Evolutionary conservation across 257 asterid genomes (phyloP).

Genomic region (Hygrophila difformis): DNA sequence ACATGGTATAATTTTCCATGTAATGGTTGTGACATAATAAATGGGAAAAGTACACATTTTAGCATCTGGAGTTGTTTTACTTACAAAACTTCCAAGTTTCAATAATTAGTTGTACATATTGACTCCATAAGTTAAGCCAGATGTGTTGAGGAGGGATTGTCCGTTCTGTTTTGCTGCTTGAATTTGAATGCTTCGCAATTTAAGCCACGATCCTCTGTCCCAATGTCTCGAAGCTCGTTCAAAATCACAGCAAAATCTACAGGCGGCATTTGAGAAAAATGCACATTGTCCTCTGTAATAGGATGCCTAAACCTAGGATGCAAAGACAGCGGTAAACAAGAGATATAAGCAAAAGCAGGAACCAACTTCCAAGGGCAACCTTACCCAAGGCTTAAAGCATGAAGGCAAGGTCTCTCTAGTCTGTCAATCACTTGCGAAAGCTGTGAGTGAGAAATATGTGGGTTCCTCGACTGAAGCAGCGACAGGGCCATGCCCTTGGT

Average conservation of each 20-base stretch:
- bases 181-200: neutral
- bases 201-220: no score
- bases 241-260: constrained; percentile 63
- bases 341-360: constrained; percentile 8
- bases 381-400: constrained; percentile 77
- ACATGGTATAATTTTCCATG: no score
- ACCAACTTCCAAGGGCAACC: neutral
- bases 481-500: constrained; percentile 78
- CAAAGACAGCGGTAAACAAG: no score
- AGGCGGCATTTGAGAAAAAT: constrained; percentile 72
- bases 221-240: constrained; percentile 47
- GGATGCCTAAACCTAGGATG: constrained; percentile 70
- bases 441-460: constrained; percentile 31
- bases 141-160: no score
- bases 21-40: no score
- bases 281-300: constrained; percentile 43
- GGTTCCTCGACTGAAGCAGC: constrained; percentile 59
- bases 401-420: constrained; percentile 88
- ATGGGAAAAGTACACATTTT: no score
- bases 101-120: no score
- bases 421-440: constrained; percentile 36
- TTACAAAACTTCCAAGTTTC: no score
- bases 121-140: no score
- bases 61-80: no score
- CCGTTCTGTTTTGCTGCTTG: no score